Evolutionary conservation across 1,284 basidiomycete species (phyloP).

Genomic region (Heliocybe sulcata): DNA sequence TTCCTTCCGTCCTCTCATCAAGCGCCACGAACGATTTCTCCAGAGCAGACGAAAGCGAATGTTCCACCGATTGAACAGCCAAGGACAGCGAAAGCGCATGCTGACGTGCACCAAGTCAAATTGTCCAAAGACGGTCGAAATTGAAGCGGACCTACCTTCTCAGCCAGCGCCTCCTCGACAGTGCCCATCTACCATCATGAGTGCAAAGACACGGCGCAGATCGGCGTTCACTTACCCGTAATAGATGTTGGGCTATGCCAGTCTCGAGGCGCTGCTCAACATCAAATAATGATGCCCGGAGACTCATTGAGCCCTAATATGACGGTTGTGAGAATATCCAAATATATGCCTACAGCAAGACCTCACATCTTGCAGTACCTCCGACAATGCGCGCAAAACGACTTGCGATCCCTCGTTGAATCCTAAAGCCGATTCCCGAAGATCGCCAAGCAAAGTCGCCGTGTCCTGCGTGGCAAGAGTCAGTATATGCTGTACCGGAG

Average conservation of each 20-base stretch:
- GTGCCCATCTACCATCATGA: neutral
- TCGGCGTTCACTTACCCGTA: neutral
- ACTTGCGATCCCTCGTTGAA: neutral
- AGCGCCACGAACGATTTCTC: neutral
- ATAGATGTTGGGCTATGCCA: neutral
- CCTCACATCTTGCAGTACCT: neutral
- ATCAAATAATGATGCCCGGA: neutral
- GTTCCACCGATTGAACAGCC: conserved; percentile 3
- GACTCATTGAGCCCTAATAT: neutral
- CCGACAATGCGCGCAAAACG: neutral
- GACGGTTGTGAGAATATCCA: neutral
- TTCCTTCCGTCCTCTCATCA: neutral
- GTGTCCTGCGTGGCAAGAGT: conserved; percentile 19
- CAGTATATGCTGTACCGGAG: neutral
- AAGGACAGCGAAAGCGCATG: conserved; percentile 9
- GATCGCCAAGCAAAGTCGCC: neutral
- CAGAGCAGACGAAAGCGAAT: neutral
- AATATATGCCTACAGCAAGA: neutral
- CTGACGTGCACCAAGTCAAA: neutral
- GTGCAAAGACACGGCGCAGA: neutral
- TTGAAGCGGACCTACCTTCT: neutral
- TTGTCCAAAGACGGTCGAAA: neutral
- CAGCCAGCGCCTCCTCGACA: neutral
- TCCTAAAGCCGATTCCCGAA: neutral
- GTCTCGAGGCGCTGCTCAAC: neutral